phyloP scores from a whole-genome alignment of 148 eudicot species.

The Gaultheria prostrata region DNA sequence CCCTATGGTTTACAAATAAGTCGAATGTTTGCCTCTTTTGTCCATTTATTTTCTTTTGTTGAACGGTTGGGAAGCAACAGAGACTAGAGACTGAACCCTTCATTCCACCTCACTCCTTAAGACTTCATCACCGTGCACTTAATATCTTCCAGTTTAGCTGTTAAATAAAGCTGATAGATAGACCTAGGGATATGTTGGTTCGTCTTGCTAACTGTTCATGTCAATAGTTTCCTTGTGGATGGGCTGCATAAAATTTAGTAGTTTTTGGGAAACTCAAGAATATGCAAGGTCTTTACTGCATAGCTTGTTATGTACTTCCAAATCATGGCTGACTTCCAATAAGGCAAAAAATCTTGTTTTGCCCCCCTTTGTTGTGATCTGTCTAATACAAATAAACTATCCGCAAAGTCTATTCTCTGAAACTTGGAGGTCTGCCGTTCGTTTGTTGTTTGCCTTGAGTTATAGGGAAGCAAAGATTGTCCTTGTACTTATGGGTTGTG shows the following conservation, averaged over 20 bases:
- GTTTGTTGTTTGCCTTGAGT: background rate
- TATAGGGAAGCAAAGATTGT: background rate
- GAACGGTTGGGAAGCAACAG: background rate
- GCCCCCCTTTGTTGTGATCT: background rate
- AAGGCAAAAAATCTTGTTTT: background rate
- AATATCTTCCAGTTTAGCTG: background rate
- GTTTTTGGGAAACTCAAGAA: background rate
- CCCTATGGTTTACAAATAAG: background rate
- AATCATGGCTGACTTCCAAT: background rate
- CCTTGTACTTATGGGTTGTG: background rate
- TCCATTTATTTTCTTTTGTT: background rate
- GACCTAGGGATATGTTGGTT: background rate
- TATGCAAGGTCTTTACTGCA: background rate
- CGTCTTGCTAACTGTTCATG: background rate
- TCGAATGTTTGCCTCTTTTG: background rate
- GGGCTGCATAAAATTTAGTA: background rate
- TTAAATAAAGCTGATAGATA: background rate
- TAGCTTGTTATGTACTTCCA: background rate
- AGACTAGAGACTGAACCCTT: background rate
- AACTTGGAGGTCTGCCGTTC: background rate
- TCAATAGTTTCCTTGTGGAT: background rate
- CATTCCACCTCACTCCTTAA: background rate
- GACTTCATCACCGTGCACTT: background rate
- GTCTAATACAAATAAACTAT: background rate
- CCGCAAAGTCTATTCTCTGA: background rate